A percentile compares a stretch with the other conserved stretches of the same genome.
Conservation (phyloP, 2,329 filamentous ascomycete species). For the Bipolaris oryzae region DNA sequence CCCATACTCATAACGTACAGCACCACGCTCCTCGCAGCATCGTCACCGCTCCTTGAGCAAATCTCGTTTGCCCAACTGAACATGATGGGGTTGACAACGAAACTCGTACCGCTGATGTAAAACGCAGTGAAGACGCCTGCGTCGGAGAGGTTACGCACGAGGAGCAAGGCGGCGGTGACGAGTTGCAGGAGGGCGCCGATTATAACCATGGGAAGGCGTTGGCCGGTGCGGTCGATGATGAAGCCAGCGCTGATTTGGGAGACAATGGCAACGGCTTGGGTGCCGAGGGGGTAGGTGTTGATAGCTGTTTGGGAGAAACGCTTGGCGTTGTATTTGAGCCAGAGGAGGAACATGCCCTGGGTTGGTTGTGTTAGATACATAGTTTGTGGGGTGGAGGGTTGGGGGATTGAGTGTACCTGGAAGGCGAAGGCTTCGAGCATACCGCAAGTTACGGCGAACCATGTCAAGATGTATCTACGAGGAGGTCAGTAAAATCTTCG, state of each 20-base stretch:
- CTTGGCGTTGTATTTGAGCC: slow-evolving; percentile 23
- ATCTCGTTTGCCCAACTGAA: slow-evolving; percentile 51
- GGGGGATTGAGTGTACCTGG: slow-evolving; percentile 11
- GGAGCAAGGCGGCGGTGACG: slow-evolving; percentile 38
- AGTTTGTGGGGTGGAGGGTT: neutral
- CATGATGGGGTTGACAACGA: slow-evolving; percentile 48
- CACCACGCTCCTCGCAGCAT: slow-evolving; percentile 49
- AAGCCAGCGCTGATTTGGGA: slow-evolving; percentile 49
- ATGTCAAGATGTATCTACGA: slow-evolving; percentile 47
- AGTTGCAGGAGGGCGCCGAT: slow-evolving; percentile 42
- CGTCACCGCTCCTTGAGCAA: slow-evolving; percentile 46
- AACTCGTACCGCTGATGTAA: slow-evolving; percentile 47
- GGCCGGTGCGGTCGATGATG: slow-evolving; percentile 46
- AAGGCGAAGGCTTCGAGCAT: slow-evolving; percentile 44
- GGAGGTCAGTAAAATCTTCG: neutral
- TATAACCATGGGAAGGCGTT: slow-evolving; percentile 42
- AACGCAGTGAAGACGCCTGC: slow-evolving; percentile 44
- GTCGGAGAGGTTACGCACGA: slow-evolving; percentile 39
- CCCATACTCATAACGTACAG: slow-evolving; percentile 50
- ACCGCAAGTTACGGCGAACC: slow-evolving; percentile 44
- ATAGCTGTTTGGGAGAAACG: slow-evolving; percentile 52
- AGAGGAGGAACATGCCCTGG: slow-evolving; percentile 29
- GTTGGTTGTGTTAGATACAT: neutral
- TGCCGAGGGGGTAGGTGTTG: slow-evolving; percentile 64
- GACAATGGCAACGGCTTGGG: slow-evolving; percentile 61